Conservation (phyloP, 2,329 filamentous ascomycete genomes). For the Phaeoacremonium minimum region DNA sequence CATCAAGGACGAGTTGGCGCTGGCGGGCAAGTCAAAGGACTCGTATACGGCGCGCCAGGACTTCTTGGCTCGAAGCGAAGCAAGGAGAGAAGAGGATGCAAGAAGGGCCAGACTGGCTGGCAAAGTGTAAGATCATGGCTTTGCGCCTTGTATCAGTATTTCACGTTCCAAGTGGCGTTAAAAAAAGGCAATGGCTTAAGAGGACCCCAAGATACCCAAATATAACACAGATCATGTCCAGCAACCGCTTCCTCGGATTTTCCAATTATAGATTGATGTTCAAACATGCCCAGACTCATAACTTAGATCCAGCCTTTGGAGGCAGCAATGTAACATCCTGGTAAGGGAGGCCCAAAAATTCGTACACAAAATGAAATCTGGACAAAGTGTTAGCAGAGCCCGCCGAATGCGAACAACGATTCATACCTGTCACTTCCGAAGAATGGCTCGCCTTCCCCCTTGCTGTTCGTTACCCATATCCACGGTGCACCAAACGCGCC, state of each 20-base stretch:
- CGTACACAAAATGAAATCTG: conserved; percentile 66
- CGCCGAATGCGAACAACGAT: neutral
- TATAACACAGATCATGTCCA: neutral
- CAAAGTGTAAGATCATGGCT: conserved; percentile 14
- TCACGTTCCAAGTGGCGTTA: neutral
- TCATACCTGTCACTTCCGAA: conserved; percentile 69
- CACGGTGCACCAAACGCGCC: conserved; percentile 77
- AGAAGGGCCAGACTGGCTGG: conserved; percentile 46
- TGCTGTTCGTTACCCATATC: conserved; percentile 60
- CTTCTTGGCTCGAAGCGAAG: conserved; percentile 62
- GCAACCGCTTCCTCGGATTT: too few species aligned
- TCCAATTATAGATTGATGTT: too few species aligned
- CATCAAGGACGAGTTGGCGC: conserved; percentile 63
- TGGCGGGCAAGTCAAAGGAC: conserved; percentile 61
- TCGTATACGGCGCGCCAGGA: conserved; percentile 60
- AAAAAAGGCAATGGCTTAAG: too few species aligned
- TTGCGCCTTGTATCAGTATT: too few species aligned
- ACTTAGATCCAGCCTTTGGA: conserved; percentile 24
- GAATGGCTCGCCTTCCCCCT: conserved; percentile 61
- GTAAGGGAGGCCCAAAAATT: conserved; percentile 58
- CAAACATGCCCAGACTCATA: conserved; percentile 18
- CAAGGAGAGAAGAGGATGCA: conserved; percentile 56
- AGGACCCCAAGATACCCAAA: neutral
- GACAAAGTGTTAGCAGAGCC: neutral
- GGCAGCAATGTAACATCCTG: conserved; percentile 44